These are phyloP conservation scores for Penicillium brevicompactum DNA, from an alignment of 2,329 filamentous ascomycete genomes.

Conservation along the genomic window DNA sequence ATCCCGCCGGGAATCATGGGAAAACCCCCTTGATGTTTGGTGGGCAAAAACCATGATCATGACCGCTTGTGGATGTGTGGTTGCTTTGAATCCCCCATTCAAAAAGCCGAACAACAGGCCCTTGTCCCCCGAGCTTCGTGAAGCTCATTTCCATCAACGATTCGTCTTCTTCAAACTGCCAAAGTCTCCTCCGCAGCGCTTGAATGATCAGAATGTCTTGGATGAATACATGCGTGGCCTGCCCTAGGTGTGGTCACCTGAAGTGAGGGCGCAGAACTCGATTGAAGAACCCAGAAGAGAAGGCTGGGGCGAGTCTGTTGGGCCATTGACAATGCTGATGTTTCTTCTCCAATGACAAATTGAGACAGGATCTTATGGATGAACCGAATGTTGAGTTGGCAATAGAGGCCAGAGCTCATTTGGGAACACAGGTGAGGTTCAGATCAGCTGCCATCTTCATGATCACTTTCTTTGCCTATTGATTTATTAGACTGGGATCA, in stretches of 20 bases:
- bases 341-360: too few species aligned
- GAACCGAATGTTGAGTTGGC: too few species aligned
- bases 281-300: background rate
- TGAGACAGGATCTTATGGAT: too few species aligned
- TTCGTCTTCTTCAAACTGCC: background rate
- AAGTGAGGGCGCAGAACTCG: background rate
- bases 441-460: background rate
- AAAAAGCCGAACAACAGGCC: background rate
- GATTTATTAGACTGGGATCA: background rate
- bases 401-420: background rate
- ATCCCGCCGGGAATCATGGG: slow-evolving; percentile 18
- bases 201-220: background rate
- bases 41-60: slow-evolving; percentile 27
- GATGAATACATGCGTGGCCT: background rate
- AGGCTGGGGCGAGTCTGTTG: background rate
- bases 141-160: too few species aligned
- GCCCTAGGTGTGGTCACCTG: background rate
- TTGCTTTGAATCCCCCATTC: background rate
- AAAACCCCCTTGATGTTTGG: slow-evolving; percentile 14
- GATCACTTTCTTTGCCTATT: background rate
- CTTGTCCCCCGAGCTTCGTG: background rate
- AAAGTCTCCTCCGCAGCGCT: background rate
- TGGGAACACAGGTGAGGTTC: background rate
- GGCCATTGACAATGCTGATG: background rate
- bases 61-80: slow-evolving; percentile 2